Evolutionary conservation across 345 rosid genomes (phyloP), one percentile per base, ranked within the genome.

Genomic region (Populus simonii): DNA sequence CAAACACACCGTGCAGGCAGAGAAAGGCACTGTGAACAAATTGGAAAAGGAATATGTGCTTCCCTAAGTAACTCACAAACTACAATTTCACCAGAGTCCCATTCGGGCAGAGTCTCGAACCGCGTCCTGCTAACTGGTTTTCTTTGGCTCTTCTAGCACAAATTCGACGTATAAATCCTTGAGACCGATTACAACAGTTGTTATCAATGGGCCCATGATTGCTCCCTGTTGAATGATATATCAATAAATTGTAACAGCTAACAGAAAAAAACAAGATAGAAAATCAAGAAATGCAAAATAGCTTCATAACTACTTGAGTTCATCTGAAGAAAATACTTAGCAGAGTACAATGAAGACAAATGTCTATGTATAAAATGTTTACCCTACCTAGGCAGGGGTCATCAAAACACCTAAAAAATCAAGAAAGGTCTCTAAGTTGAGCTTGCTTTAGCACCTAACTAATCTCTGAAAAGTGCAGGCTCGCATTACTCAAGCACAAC

Each of bases 201-300:
- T 93, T 80, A 96, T 92, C 84, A 96, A 85, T 3, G 99, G 99
- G 6, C 98, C 99, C 98, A 93, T 96, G 68, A 96, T 93, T 39
- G 99, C 99, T 80, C 99, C 98, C 99, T 96, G 88, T 75, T 71
- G 70, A 47, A 68, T 31, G 36, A 68, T 35, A 73, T 17, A 70
- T 17, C 33, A 9, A 72, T 25, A 41, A 17, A 16, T 7, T 31
- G 45, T 13, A 49, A 72, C 22, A 35, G 15, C 66, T 55, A 43
- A 23, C 31, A 33, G 23, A 4, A 33, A 23, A 45, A 10, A 33
- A 69, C 27, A n/a, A 17, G 51, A 79, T 75, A 73, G 68, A 39
- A 66, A 63, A 82, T 66, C 57, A 17, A 41, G 45, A 45, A 29
- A 63, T 35, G 69, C 35, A 53, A 41, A 31, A 62, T 22, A 66